Conservation (phyloP, 2,329 filamentous ascomycete genomes). For the Talaromyces sp. region DNA sequence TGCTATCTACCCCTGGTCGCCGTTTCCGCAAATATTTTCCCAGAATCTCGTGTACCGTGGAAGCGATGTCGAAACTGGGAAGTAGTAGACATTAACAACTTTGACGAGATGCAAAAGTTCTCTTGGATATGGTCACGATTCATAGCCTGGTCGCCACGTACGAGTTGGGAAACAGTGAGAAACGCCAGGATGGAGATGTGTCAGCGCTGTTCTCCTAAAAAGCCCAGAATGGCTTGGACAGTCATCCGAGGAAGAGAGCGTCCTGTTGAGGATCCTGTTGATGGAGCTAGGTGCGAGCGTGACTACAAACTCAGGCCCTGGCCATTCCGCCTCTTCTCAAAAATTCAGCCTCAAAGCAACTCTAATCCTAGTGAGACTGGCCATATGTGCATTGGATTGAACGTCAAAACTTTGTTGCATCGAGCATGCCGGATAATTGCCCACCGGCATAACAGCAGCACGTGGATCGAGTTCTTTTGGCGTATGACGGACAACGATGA, state of each 20-base stretch:
- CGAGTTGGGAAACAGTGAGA: slow-evolving; percentile 24
- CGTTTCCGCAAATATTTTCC: slow-evolving; percentile 18
- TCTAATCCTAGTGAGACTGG: slow-evolving; percentile 20
- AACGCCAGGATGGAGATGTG: slow-evolving; percentile 16
- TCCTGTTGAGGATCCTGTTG: slow-evolving; percentile 48
- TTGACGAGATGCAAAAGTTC: slow-evolving; percentile 20
- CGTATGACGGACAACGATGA: slow-evolving; percentile 46
- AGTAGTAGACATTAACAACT: slow-evolving; percentile 22
- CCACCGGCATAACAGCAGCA: slow-evolving; percentile 4
- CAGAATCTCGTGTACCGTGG: slow-evolving; percentile 7
- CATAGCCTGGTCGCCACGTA: slow-evolving; percentile 20
- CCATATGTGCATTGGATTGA: slow-evolving; percentile 36
- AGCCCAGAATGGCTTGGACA: slow-evolving; percentile 31
- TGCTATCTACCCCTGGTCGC: slow-evolving; percentile 29
- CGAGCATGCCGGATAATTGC: slow-evolving; percentile 28
- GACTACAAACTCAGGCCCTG: slow-evolving; percentile 45
- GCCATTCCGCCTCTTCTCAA: slow-evolving; percentile 38
- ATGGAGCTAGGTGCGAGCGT: slow-evolving; percentile 49
- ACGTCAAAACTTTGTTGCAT: slow-evolving; percentile 34
- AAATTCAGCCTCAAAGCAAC: slow-evolving; percentile 17
- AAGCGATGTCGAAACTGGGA: slow-evolving; percentile 20
- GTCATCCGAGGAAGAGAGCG: slow-evolving; percentile 20
- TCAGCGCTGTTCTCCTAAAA: slow-evolving; percentile 26
- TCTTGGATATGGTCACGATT: slow-evolving; percentile 31
- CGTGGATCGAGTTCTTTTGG: slow-evolving; percentile 34